phyloP scores from a whole-genome alignment of 116 monocot genomes.

The Cymodocea nodosa region DNA sequence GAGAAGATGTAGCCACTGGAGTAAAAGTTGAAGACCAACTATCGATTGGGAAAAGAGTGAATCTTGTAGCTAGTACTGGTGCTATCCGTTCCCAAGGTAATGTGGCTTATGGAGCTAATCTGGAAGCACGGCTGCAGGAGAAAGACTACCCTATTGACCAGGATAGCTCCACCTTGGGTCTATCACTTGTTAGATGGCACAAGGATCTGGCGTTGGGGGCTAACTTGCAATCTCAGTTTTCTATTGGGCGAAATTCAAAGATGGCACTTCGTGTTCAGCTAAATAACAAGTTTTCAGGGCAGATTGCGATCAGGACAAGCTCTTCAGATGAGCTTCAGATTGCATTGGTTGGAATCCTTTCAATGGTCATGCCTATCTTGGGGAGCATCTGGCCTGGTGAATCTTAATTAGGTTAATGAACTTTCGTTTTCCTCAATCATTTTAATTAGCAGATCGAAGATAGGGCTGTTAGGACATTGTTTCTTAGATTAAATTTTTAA shows the following conservation, averaged over 20 bases:
- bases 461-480: too few species aligned
- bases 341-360: slow-evolving; percentile 44
- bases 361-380: slow-evolving; percentile 33
- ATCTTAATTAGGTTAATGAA: background rate
- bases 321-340: slow-evolving; percentile 55
- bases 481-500: too few species aligned
- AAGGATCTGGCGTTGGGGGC: slow-evolving; percentile 50
- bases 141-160: slow-evolving; percentile 65
- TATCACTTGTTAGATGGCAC: slow-evolving; percentile 61
- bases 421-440: background rate
- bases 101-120: slow-evolving; percentile 57
- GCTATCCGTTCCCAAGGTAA: slow-evolving; percentile 53
- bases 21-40: slow-evolving; percentile 60
- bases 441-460: background rate
- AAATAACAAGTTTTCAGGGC: slow-evolving; percentile 60
- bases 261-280: slow-evolving; percentile 44
- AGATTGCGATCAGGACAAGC: slow-evolving; percentile 52
- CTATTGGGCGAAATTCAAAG: slow-evolving; percentile 42
- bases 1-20: slow-evolving; percentile 52
- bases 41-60: slow-evolving; percentile 35
- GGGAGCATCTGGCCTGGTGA: slow-evolving; percentile 20
- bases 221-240: slow-evolving; percentile 51
- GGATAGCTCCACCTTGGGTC: slow-evolving; percentile 34
- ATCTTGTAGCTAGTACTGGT: slow-evolving; percentile 46
- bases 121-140: slow-evolving; percentile 51